These are phyloP conservation scores for Nemania abortiva DNA, from an alignment of 2,329 filamentous ascomycete genomes.

Conservation along the genomic window DNA sequence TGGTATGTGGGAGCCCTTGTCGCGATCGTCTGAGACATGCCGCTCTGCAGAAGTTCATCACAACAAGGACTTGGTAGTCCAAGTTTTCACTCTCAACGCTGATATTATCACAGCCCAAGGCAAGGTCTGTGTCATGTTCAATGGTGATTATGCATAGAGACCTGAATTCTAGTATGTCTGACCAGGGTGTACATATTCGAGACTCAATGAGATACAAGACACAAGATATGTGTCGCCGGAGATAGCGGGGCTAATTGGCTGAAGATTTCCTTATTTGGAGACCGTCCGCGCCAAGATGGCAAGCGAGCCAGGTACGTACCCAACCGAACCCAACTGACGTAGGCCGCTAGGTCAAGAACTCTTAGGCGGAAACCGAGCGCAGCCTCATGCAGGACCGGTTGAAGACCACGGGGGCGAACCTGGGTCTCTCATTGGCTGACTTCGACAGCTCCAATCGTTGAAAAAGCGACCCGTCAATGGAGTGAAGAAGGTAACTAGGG, in stretches of 20 bases:
- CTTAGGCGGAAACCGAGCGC: slow-evolving; percentile 23
- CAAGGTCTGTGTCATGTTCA: background rate
- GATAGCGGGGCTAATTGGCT: slow-evolving; percentile 26
- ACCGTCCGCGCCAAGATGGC: slow-evolving; percentile 20
- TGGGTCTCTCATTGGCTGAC: slow-evolving; percentile 43
- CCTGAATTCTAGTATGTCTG: slow-evolving; percentile 3
- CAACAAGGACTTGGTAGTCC: background rate
- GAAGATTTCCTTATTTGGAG: slow-evolving; percentile 15
- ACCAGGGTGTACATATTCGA: background rate
- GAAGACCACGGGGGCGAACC: slow-evolving; percentile 46
- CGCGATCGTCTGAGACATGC: background rate
- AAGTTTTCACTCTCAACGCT: background rate
- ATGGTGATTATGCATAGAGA: background rate
- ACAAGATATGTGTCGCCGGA: slow-evolving; percentile 17
- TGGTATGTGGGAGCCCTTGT: background rate
- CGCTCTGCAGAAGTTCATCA: background rate
- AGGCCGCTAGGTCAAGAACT: slow-evolving; percentile 18
- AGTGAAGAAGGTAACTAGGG: background rate
- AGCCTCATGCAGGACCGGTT: slow-evolving; percentile 46
- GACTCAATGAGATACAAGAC: background rate
- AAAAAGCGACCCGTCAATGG: slow-evolving; percentile 8
- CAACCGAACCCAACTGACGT: slow-evolving; percentile 19
- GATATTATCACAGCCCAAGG: background rate
- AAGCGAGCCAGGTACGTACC: slow-evolving; percentile 21
- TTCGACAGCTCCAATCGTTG: slow-evolving; percentile 11